Evolutionary conservation across 495 filamentous ascomycete species (phyloP).

Genomic region (Neurospora sp.): DNA sequence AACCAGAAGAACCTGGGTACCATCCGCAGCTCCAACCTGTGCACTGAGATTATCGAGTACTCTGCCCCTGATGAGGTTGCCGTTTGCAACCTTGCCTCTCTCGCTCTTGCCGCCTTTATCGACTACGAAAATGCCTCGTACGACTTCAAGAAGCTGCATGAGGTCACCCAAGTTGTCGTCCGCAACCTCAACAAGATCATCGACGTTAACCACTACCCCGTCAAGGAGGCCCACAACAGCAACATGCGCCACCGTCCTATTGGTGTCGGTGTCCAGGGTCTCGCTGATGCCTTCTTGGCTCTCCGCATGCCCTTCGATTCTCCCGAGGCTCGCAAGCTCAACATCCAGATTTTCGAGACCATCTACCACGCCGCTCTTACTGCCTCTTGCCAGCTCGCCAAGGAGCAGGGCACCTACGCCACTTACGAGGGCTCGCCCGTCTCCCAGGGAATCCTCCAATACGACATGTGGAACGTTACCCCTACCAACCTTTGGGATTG

Average conservation of each 20-base stretch:
- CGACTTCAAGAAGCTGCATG: conserved; percentile 91
- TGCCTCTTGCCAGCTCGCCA: conserved; percentile 75
- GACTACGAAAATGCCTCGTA: conserved; percentile 72
- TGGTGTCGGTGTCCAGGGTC: conserved; percentile 92
- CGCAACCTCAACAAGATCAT: conserved; percentile 97
- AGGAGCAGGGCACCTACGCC: conserved; percentile 71
- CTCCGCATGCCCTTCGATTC: conserved; percentile 96
- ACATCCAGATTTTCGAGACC: conserved; percentile 98
- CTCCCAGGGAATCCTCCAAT: conserved; percentile 92
- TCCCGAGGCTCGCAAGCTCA: conserved; percentile 80
- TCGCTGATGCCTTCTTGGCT: conserved; percentile 97
- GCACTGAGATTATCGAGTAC: conserved; percentile 98
- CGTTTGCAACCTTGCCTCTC: conserved; percentile 93
- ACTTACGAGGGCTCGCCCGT: conserved; percentile 90
- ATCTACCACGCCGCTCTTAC: conserved; percentile 96
- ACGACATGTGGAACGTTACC: conserved; percentile 95
- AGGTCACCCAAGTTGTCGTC: conserved; percentile 80
- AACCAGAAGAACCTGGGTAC: conserved; percentile 99
- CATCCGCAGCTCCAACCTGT: conserved; percentile 95
- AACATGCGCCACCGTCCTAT: conserved; percentile 94
- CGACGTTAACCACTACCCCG: conserved; percentile 93
- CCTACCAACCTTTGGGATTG: conserved; percentile 96
- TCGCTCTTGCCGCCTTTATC: conserved; percentile 83
- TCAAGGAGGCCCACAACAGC: conserved; percentile 81
- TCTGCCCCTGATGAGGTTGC: conserved; percentile 94